phyloP scores from a whole-genome alignment of 257 asterid genomes.

The Verbascum thapsus region DNA sequence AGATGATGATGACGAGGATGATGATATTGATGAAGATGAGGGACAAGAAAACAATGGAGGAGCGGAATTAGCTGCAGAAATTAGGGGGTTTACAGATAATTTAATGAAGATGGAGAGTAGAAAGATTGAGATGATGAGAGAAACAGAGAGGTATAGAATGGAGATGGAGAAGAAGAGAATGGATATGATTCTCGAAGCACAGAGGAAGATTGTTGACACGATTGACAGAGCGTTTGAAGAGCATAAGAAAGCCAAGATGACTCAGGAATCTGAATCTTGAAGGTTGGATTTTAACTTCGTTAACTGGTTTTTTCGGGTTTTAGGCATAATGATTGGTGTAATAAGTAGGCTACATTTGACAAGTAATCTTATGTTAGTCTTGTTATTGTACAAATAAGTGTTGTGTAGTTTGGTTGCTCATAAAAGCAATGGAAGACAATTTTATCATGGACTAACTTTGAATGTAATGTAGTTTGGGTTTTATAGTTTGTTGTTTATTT shows the following conservation, averaged over 20 bases:
- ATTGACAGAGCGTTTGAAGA: conserved; percentile 65
- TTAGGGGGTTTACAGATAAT: conserved; percentile 73
- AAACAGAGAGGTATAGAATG: conserved; percentile 59
- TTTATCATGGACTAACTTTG: neutral
- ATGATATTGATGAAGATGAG: conserved; percentile 35
- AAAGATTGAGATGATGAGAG: conserved; percentile 84
- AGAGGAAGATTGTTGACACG: conserved; percentile 66
- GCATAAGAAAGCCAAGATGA: conserved; percentile 55
- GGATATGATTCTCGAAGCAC: conserved; percentile 83
- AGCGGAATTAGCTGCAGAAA: conserved; percentile 63
- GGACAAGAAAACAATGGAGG: conserved; percentile 44
- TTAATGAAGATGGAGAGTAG: conserved; percentile 80
- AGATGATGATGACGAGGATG: conserved; percentile 38
- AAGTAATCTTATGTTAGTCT: neutral
- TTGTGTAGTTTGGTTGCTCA: conserved; percentile 25
- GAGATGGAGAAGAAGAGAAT: conserved; percentile 88
- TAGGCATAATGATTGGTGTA: conserved; percentile 19
- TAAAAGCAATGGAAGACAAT: conserved; percentile 8
- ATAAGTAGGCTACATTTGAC: conserved; percentile 12
- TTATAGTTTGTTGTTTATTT: too few relatives aligned
- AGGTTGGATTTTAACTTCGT: conserved; percentile 11
- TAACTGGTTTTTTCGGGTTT: conserved; percentile 4
- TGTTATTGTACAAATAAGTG: conserved; percentile 28
- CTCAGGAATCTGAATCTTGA: conserved; percentile 49
- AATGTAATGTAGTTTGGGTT: too few relatives aligned